Percentiles rank a stretch among this genome's conserved stretches.
Evolutionary conservation across 139 green algal genomes (phyloP).

Genomic region (Haematococcus lacustris): DNA sequence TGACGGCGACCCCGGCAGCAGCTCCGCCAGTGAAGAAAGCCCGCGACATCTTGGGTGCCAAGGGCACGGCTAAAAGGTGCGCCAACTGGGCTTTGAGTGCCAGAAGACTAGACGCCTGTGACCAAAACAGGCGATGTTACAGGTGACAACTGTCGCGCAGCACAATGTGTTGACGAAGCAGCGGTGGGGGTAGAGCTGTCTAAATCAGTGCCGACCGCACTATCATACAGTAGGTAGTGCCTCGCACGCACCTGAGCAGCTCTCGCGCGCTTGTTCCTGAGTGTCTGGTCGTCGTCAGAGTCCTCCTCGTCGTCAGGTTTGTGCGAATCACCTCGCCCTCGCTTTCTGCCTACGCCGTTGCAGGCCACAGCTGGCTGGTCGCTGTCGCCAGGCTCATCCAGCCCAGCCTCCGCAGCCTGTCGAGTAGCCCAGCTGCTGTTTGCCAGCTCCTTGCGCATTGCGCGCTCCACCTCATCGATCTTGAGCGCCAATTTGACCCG

Average conservation of each 20-base stretch:
- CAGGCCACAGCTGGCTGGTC: too few relatives aligned
- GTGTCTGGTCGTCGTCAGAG: background rate
- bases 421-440: constrained; percentile 42
- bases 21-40: constrained; percentile 31
- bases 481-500: constrained; percentile 38
- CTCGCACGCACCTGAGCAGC: background rate
- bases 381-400: background rate
- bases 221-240: background rate
- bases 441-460: constrained; percentile 48
- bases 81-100: constrained; percentile 21
- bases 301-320: background rate
- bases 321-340: background rate
- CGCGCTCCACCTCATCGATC: constrained; percentile 59
- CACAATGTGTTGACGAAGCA: background rate
- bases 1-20: constrained; percentile 5
- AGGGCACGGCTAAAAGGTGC: constrained; percentile 19
- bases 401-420: constrained; percentile 1
- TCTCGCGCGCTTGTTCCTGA: too few relatives aligned
- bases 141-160: background rate
- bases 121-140: background rate
- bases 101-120: constrained; percentile 6
- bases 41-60: constrained; percentile 20
- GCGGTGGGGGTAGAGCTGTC: too few relatives aligned
- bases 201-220: background rate
- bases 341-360: too few relatives aligned